These are phyloP conservation scores for Pseudonitzschia multiseries DNA, from an alignment of 108 stramenopile species.

Conservation along the genomic window DNA sequence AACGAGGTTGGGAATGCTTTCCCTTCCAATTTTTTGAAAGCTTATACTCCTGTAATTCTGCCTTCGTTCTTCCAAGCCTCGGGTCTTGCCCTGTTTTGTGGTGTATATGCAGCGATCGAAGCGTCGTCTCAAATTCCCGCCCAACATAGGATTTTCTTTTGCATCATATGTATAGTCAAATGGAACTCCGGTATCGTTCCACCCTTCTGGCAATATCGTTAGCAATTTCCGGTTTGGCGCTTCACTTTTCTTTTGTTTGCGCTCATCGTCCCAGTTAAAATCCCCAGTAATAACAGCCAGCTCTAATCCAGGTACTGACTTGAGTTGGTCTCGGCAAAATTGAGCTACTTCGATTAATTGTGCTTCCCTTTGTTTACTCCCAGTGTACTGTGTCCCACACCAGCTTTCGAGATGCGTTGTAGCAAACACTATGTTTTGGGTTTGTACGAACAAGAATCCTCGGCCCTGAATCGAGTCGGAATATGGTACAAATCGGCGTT, in stretches of 20 bases:
- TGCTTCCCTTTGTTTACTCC: slow-evolving; percentile 39
- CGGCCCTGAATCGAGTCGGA: slow-evolving; percentile 44
- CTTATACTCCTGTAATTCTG: neutral
- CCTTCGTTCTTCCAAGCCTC: neutral
- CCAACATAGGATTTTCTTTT: slow-evolving; percentile 59
- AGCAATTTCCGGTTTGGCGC: slow-evolving; percentile 29
- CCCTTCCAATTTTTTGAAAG: slow-evolving; percentile 39
- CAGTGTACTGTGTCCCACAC: slow-evolving; percentile 27
- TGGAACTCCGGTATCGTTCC: slow-evolving; percentile 45
- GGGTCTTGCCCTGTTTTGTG: neutral
- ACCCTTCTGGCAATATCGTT: slow-evolving; percentile 25
- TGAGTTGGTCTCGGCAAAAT: slow-evolving; percentile 44
- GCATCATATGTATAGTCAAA: slow-evolving; percentile 62
- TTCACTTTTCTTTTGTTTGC: slow-evolving; percentile 23
- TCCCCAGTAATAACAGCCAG: slow-evolving; percentile 56
- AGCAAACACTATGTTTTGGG: slow-evolving; percentile 11
- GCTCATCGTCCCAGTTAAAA: slow-evolving; percentile 77
- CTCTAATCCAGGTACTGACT: slow-evolving; percentile 24
- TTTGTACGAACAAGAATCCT: slow-evolving; percentile 45
- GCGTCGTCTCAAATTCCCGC: slow-evolving; percentile 51
- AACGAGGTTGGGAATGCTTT: slow-evolving; percentile 39
- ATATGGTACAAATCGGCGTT: slow-evolving; percentile 39
- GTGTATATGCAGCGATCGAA: slow-evolving; percentile 56
- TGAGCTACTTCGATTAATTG: slow-evolving; percentile 40
- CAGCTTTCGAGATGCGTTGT: slow-evolving; percentile 71